These are phyloP conservation scores for Penicillium italicum DNA, from an alignment of 2,329 filamentous ascomycete species.

Conservation along the genomic window DNA sequence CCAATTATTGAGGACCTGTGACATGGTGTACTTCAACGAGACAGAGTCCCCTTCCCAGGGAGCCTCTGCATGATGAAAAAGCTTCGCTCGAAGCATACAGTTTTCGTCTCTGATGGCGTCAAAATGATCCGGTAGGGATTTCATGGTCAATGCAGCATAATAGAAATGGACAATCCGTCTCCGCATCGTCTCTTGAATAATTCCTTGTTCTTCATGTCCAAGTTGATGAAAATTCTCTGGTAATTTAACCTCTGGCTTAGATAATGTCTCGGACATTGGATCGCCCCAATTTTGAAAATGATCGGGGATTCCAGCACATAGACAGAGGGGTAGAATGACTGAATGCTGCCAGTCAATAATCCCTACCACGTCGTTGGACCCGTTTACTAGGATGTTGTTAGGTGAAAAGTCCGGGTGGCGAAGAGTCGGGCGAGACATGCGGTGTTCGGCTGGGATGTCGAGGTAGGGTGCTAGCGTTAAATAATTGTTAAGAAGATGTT, in stretches of 20 bases:
- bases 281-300: constrained; percentile 38
- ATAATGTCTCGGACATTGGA: constrained; percentile 23
- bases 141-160: constrained; percentile 25
- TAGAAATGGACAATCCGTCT: constrained; percentile 25
- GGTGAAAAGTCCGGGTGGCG: constrained; percentile 29
- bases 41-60: constrained; percentile 32
- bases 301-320: constrained; percentile 30
- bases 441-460: constrained; percentile 15
- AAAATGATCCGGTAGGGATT: constrained; percentile 23
- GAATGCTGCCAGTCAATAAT: constrained; percentile 35
- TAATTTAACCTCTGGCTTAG: constrained; percentile 24
- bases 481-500: constrained; percentile 15
- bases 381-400: constrained; percentile 31
- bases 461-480: constrained; percentile 17
- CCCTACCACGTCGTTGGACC: constrained; percentile 25
- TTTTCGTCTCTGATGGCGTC: constrained; percentile 18
- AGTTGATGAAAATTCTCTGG: constrained; percentile 24
- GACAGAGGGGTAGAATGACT: constrained; percentile 28
- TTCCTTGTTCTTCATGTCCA: constrained; percentile 19
- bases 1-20: constrained; percentile 23
- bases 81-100: constrained; percentile 23
- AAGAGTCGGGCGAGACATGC: constrained; percentile 20
- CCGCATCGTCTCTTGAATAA: constrained; percentile 20
- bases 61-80: constrained; percentile 21
- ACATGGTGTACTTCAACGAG: constrained; percentile 23